phyloP scores from a whole-genome alignment of 345 rosid species.

The Euphorbia peplus region DNA sequence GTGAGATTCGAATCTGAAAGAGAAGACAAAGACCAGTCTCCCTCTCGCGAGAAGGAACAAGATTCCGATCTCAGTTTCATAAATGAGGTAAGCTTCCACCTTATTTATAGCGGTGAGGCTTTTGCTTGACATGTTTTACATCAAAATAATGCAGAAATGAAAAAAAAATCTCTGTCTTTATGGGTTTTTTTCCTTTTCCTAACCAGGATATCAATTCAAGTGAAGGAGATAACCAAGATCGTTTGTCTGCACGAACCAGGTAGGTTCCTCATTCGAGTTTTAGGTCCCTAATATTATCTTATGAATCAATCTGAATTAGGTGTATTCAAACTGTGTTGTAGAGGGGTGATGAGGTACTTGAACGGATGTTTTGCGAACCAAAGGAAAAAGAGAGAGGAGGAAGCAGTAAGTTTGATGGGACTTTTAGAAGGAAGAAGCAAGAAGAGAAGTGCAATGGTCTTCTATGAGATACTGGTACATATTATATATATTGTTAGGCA shows the following conservation, averaged over 20 bases:
- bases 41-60: conserved; percentile 24
- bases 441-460: conserved; percentile 63
- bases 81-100: conserved; percentile 36
- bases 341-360: conserved; percentile 52
- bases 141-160: background rate
- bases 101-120: background rate
- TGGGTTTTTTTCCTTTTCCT: conserved; percentile 10
- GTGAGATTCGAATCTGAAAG: conserved; percentile 21
- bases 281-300: background rate
- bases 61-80: conserved; percentile 38
- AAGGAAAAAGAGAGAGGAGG: conserved; percentile 41
- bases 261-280: conserved; percentile 11
- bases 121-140: background rate
- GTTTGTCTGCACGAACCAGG: conserved; percentile 59
- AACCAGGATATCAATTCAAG: conserved; percentile 30
- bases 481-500: conserved; percentile 13
- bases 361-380: conserved; percentile 35
- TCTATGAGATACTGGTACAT: conserved; percentile 80
- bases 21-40: conserved; percentile 22
- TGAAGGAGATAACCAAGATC: conserved; percentile 34
- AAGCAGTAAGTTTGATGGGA: conserved; percentile 44
- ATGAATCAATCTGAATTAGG: background rate
- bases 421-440: conserved; percentile 52
- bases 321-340: conserved; percentile 28
- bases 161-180: background rate